Percentiles rank a stretch among this genome's conserved stretches.
These are phyloP conservation scores for Candida silvicultrix DNA, from an alignment of 805 yeast genomes.

Conservation along the genomic window DNA sequence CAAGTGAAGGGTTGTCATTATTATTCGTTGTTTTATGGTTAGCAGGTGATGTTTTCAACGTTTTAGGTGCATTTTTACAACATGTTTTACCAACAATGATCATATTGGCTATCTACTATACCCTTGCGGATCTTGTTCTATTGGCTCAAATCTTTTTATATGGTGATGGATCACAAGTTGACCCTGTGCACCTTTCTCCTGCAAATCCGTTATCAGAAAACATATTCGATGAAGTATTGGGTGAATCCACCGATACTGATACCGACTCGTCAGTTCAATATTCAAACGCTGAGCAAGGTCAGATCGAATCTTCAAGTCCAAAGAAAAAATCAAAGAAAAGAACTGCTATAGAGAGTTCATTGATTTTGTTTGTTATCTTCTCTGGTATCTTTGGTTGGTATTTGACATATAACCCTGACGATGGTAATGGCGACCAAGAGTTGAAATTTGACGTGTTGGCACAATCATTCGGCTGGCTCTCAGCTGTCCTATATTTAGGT, in stretches of 20 bases:
- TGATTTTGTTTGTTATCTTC: conserved; percentile 63
- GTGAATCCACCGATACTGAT: conserved; percentile 23
- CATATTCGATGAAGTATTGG: conserved; percentile 55
- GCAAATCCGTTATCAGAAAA: conserved; percentile 79
- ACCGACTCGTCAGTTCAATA: conserved; percentile 8
- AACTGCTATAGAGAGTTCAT: conserved; percentile 23
- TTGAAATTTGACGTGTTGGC: conserved; percentile 70
- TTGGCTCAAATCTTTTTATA: conserved; percentile 80
- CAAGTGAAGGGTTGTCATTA: conserved; percentile 85
- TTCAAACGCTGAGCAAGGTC: conserved; percentile 4
- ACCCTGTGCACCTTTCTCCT: conserved; percentile 77
- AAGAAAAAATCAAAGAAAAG: conserved; percentile 15
- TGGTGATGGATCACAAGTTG: conserved; percentile 56
- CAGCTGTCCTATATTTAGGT: conserved; percentile 73
- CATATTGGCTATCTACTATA: conserved; percentile 85
- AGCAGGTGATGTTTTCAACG: conserved; percentile 90
- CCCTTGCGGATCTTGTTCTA: conserved; percentile 81
- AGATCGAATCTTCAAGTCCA: conserved; percentile 14
- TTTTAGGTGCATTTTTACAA: conserved; percentile 84
- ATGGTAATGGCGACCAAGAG: conserved; percentile 8
- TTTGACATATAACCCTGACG: conserved; percentile 43
- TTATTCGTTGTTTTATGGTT: conserved; percentile 88
- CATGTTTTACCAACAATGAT: conserved; percentile 93
- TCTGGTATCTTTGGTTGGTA: conserved; percentile 91
- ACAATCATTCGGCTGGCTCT: conserved; percentile 77